These are phyloP conservation scores for Aschersonia sp. DNA, from an alignment of 2,329 filamentous ascomycete genomes.

Conservation along the genomic window DNA sequence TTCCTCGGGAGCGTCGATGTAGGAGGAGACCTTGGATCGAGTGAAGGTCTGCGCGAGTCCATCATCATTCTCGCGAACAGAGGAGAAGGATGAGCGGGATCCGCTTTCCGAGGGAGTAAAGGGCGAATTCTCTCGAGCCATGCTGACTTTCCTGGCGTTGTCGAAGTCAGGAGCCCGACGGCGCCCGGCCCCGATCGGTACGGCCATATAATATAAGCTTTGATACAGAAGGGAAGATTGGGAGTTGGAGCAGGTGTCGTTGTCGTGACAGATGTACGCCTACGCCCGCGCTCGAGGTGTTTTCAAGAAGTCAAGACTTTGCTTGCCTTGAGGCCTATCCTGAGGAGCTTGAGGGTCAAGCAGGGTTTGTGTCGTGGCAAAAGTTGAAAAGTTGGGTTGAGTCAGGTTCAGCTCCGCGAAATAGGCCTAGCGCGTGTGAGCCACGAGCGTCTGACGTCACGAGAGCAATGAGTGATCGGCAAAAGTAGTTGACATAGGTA, in stretches of 20 bases:
- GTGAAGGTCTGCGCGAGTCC: constrained; percentile 49
- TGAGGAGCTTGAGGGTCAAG: not conserved
- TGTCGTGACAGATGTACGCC: too few relatives aligned
- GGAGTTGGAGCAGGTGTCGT: too few relatives aligned
- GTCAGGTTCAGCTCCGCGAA: not conserved
- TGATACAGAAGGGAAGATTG: too few relatives aligned
- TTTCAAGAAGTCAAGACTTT: too few relatives aligned
- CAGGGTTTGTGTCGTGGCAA: not conserved
- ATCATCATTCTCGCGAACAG: constrained; percentile 44
- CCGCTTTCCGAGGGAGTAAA: constrained; percentile 23
- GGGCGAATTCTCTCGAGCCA: constrained; percentile 22
- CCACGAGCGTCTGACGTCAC: too few relatives aligned
- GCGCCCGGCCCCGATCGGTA: constrained; percentile 12
- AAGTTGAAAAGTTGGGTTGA: not conserved
- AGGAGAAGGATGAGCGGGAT: constrained; percentile 44
- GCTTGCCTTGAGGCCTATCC: too few relatives aligned
- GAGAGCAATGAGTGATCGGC: too few relatives aligned
- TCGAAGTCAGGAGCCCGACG: constrained; percentile 18
- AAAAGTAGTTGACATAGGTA: not conserved
- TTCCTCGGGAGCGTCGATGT: constrained; percentile 32
- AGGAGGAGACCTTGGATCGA: constrained; percentile 46
- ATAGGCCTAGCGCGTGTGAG: not conserved
- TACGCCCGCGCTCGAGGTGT: too few relatives aligned
- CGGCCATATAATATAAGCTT: constrained; percentile 9
- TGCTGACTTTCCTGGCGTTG: constrained; percentile 19